These are phyloP conservation scores for Phtheirospermum japonicum DNA, from an alignment of 257 asterid genomes.

Conservation along the genomic window DNA sequence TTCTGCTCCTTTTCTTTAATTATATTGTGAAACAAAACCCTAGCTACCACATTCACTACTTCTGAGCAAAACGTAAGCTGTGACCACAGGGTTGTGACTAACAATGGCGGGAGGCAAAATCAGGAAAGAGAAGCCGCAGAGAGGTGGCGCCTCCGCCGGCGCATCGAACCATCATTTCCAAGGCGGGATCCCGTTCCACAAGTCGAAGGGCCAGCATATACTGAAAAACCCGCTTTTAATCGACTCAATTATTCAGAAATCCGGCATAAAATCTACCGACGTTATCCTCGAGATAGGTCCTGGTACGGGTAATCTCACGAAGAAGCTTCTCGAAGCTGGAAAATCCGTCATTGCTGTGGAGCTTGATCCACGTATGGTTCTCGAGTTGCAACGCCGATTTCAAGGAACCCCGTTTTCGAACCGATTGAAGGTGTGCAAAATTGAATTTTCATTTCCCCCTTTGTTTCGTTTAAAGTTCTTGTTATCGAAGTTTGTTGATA, in stretches of 20 bases:
- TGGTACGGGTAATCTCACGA: constrained; percentile 93
- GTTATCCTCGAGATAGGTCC: constrained; percentile 91
- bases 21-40: no score
- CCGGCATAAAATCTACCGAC: constrained; percentile 88
- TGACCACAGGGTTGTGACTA: not conserved
- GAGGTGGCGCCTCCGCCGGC: constrained; percentile 34
- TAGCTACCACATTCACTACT: no score
- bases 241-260: constrained; percentile 81
- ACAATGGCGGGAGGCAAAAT: constrained; percentile 95
- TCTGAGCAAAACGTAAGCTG: no score
- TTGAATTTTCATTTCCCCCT: not conserved
- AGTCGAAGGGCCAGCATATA: constrained; percentile 94
- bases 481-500: not conserved
- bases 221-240: constrained; percentile 78
- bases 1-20: no score
- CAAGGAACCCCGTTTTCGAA: constrained; percentile 76
- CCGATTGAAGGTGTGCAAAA: constrained; percentile 49
- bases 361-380: constrained; percentile 96
- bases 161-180: constrained; percentile 59
- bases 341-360: constrained; percentile 86
- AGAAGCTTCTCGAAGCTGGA: constrained; percentile 95
- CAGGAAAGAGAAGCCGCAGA: constrained; percentile 49
- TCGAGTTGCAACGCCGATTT: constrained; percentile 83
- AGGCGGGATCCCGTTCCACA: constrained; percentile 91
- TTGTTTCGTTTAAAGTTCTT: not conserved